These are phyloP conservation scores for Diversispora eburnea DNA, from an alignment of 192 early-diverging fungal species.

Conservation along the genomic window DNA sequence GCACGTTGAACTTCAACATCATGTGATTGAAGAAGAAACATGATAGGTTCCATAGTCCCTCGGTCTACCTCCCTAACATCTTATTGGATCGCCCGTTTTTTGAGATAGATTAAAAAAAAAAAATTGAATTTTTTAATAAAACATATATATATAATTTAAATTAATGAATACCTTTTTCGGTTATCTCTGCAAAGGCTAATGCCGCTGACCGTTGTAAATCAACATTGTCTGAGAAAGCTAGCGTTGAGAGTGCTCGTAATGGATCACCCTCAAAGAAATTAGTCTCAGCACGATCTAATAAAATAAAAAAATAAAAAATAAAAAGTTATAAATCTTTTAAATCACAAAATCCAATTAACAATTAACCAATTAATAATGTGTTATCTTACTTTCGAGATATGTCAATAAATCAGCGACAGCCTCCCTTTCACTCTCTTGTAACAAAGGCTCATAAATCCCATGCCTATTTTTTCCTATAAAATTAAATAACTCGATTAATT, in stretches of 20 bases:
- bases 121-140: constrained; percentile 1
- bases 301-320: neutral
- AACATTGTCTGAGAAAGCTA: constrained; percentile 81
- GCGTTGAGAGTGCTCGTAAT: constrained; percentile 72
- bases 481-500: neutral
- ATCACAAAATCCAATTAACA: neutral
- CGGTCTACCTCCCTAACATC: constrained; percentile 74
- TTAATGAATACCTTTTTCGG: constrained; percentile 63
- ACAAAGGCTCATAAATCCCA: constrained; percentile 59
- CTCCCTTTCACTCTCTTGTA: constrained; percentile 68
- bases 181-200: constrained; percentile 85
- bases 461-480: constrained; percentile 25
- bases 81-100: constrained; percentile 30
- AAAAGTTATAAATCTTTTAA: neutral
- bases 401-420: constrained; percentile 64
- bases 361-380: neutral
- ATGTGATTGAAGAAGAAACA: constrained; percentile 76
- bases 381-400: constrained; percentile 61
- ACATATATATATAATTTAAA: constrained; percentile 2
- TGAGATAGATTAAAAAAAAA: neutral
- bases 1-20: constrained; percentile 83
- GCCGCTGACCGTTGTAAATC: constrained; percentile 84
- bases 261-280: constrained; percentile 84
- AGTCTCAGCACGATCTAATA: constrained; percentile 67
- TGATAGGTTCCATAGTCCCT: constrained; percentile 75